phyloP scores from a whole-genome alignment of 805 yeast genomes.

The Wickerhamomyces kurtzmanii region DNA sequence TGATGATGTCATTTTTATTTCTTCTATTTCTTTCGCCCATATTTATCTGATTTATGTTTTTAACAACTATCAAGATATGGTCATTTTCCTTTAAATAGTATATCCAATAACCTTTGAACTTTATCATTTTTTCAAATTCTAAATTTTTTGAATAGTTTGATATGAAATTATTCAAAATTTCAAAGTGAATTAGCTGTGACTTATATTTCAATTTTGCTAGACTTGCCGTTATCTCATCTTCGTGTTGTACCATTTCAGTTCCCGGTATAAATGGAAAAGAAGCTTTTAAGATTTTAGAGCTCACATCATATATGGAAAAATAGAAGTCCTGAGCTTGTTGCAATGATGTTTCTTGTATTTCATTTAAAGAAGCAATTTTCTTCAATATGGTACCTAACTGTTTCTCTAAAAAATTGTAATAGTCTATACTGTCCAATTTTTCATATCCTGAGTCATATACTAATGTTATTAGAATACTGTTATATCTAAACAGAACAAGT shows the following conservation, averaged over 20 bases:
- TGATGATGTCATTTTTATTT: too few species aligned
- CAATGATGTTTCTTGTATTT: too few species aligned
- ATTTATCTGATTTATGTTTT: too few species aligned
- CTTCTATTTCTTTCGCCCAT: too few species aligned
- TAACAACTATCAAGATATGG: slow-evolving; percentile 4
- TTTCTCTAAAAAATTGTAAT: slow-evolving; percentile 3
- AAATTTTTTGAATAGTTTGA: slow-evolving; percentile 1
- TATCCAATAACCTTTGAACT: slow-evolving; percentile 14
- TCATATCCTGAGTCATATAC: slow-evolving; percentile 10
- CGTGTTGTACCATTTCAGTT: too few species aligned
- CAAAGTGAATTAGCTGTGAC: too few species aligned
- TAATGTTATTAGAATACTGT: slow-evolving; percentile 3
- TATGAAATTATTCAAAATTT: too few species aligned
- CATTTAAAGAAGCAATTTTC: neutral
- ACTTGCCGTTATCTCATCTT: too few species aligned
- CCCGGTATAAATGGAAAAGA: slow-evolving; percentile 8
- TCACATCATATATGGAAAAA: slow-evolving; percentile 7
- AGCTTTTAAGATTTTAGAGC: slow-evolving; percentile 4
- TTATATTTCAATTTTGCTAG: too few species aligned
- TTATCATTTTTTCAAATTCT: slow-evolving; percentile 9
- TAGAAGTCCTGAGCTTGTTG: slow-evolving; percentile 7
- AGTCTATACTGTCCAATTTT: slow-evolving; percentile 6
- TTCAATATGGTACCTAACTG: neutral
- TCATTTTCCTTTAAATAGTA: slow-evolving; percentile 4
- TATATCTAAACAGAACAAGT: slow-evolving; percentile 9